phyloP scores from a whole-genome alignment of 306 rosid species.

The Leucaena leucocephala region DNA sequence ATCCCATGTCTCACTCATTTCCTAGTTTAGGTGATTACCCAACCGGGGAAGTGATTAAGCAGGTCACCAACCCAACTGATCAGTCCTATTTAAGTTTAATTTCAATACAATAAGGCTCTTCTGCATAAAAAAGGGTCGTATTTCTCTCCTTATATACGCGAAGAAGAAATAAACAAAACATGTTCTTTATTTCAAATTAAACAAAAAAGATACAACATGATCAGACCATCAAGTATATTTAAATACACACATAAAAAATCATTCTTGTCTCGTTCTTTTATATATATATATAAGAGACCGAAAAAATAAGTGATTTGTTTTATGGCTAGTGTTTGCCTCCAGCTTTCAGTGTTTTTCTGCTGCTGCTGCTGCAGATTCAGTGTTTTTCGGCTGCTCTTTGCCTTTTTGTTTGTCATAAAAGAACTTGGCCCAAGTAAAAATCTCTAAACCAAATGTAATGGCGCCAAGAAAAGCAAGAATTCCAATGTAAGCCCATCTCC shows the following conservation, averaged over 20 bases:
- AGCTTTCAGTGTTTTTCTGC: too few species aligned
- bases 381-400: background rate
- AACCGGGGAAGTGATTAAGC: too few species aligned
- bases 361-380: too few species aligned
- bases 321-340: background rate
- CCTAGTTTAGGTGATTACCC: too few species aligned
- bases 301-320: background rate
- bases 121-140: too few species aligned
- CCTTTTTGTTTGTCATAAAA: background rate
- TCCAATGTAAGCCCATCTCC: constrained; percentile 66
- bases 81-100: too few species aligned
- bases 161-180: background rate
- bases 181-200: background rate
- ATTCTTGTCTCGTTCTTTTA: background rate
- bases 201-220: background rate
- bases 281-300: background rate
- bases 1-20: too few species aligned
- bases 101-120: too few species aligned
- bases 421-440: constrained; percentile 58
- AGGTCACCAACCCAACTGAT: too few species aligned
- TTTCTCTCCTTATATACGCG: background rate
- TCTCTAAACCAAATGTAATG: constrained; percentile 48
- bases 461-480: constrained; percentile 48
- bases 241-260: background rate
- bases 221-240: background rate